Base-by-base conservation (phyloP, 2,329 filamentous ascomycete genomes). In the Drechslera avenae region DNA sequence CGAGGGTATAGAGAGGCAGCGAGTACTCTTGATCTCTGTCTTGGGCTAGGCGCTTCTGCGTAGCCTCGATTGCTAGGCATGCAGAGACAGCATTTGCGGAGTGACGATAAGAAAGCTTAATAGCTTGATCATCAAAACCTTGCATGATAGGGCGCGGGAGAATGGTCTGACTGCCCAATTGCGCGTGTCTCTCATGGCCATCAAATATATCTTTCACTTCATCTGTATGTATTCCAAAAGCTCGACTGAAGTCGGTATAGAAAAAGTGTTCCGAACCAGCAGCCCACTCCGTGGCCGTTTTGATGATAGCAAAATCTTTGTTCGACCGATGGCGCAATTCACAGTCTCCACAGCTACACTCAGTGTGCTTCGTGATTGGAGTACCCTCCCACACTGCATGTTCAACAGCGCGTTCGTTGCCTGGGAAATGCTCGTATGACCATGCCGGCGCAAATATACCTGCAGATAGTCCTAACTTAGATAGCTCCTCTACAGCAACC, bases 361-460 rank as follows among this genome's bases (percentile, higher is more conserved):
- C 36, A 0, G 72, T 32, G 12, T 60, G 49, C 2, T 57, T 37
- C 1, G 69, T 62, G 7, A 76, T 53, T 12, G 41, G 23, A 3
- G 18, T 14, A 0, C 73, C 75, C 12, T 71, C 59, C 75, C 75
- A 77, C 42, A 76, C 62, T 6, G 64, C 56, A 12, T 51, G 54
- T 35, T 75, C 71, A 5, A 74, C 58, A 3, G 36, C 53, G 16
- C 54, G 57, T 13, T 60, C 64, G 23, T 67, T 41, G 2, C 48
- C 46, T 12, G 62, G 57, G 31, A 78, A 79, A 46, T 79, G 75
- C 53, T 79, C 77, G 51, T 73, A 78, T 5, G 74, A 73, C 78
- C 77, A 79, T 4, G 75, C 78, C 2, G 77, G 76, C 6, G 73
- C 77, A 55, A 79, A 80, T 1, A 79, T 58, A 3, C 75, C 76